Evolutionary conservation across 768 basidiomycete species (phyloP).

Genomic region (Nevesoporus exiguus): DNA sequence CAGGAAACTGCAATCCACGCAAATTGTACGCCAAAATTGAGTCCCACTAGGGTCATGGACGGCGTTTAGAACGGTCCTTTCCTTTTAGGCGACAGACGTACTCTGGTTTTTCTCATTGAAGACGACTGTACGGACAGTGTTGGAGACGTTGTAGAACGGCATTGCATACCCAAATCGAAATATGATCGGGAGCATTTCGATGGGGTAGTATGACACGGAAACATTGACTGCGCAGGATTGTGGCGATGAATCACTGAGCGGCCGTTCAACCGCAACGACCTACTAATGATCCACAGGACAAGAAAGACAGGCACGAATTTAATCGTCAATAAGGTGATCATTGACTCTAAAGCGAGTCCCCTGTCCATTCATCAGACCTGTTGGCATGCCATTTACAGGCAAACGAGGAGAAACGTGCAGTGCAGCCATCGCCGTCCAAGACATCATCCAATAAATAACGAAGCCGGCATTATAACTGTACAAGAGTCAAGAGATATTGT

Average conservation of each 20-base stretch:
- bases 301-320: conserved; percentile 59
- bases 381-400: neutral
- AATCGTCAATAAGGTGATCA: conserved; percentile 52
- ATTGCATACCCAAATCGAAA: conserved; percentile 66
- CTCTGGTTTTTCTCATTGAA: conserved; percentile 62
- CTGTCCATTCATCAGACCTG: conserved; percentile 28
- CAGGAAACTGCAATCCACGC: conserved; percentile 56
- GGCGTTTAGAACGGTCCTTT: neutral
- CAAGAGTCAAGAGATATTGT: neutral
- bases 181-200: conserved; percentile 53
- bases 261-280: neutral
- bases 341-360: conserved; percentile 58
- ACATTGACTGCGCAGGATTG: conserved; percentile 45
- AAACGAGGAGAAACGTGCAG: conserved; percentile 36
- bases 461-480: conserved; percentile 52
- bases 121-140: conserved; percentile 56
- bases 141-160: conserved; percentile 71
- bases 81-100: conserved; percentile 30
- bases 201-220: conserved; percentile 53
- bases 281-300: conserved; percentile 61
- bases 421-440: conserved; percentile 54
- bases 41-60: conserved; percentile 42
- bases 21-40: conserved; percentile 59
- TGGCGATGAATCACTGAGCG: neutral
- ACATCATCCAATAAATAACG: conserved; percentile 66